These are phyloP conservation scores for Corymbia calophylla DNA, from an alignment of 441 rosid species.

Conservation along the genomic window DNA sequence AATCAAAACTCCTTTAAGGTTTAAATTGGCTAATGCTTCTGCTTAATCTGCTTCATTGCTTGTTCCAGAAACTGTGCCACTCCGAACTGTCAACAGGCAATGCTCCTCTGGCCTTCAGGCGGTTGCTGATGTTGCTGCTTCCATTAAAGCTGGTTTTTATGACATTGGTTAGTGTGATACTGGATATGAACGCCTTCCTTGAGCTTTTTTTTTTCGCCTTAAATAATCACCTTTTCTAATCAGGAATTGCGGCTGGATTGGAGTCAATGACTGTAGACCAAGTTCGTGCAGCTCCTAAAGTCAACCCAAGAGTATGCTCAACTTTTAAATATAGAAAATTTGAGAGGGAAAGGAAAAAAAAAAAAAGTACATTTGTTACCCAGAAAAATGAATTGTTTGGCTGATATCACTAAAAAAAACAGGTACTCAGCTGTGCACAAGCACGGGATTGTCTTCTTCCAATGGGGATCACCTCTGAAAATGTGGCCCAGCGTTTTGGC, in stretches of 20 bases:
- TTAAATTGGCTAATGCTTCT: neutral
- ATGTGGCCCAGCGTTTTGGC: conserved; percentile 91
- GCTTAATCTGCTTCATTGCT: conserved; percentile 16
- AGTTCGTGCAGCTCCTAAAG: conserved; percentile 61
- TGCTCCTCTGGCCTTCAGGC: conserved; percentile 99
- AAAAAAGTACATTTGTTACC: neutral
- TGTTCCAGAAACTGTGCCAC: conserved; percentile 74
- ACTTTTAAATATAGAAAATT: neutral
- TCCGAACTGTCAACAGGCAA: conserved; percentile 95
- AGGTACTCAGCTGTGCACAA: conserved; percentile 70
- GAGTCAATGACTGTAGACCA: conserved; percentile 90
- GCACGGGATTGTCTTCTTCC: conserved; percentile 97
- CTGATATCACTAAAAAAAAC: conserved; percentile 6
- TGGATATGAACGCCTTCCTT: neutral
- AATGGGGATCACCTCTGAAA: conserved; percentile 97
- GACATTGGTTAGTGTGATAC: conserved; percentile 59
- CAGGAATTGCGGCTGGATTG: conserved; percentile 97
- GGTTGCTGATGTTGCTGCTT: conserved; percentile 99
- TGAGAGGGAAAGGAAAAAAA: neutral
- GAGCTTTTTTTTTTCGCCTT: neutral
- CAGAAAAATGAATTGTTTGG: neutral
- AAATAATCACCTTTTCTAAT: neutral
- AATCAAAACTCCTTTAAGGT: neutral
- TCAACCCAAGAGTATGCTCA: conserved; percentile 75
- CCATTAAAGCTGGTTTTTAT: conserved; percentile 94